phyloP scores from a whole-genome alignment of 208 protist species.

The Acanthamoeba healyi region DNA sequence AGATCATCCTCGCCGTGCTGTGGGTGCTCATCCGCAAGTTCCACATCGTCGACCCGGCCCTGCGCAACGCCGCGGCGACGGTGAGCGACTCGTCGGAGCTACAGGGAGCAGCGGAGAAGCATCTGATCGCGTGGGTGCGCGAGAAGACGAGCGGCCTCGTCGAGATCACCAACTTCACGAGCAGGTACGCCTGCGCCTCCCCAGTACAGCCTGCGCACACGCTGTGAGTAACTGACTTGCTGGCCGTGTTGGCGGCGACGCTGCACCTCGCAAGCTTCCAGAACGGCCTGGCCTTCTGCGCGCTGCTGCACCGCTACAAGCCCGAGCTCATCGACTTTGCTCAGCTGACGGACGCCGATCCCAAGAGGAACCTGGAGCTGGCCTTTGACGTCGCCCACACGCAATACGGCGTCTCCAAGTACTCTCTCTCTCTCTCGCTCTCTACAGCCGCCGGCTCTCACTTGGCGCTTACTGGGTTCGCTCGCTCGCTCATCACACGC shows the following conservation, averaged over 20 bases:
- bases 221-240: background rate
- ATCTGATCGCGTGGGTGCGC: constrained; percentile 33
- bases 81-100: constrained; percentile 41
- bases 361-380: constrained; percentile 45
- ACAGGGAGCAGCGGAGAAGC: constrained; percentile 34
- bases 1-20: constrained; percentile 9
- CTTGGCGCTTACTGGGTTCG: no score
- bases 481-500: background rate
- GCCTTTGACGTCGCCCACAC: constrained; percentile 32
- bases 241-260: no score
- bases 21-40: constrained; percentile 58
- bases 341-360: constrained; percentile 43
- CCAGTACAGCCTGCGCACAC: background rate
- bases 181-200: background rate
- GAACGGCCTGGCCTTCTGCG: constrained; percentile 47
- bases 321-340: constrained; percentile 38
- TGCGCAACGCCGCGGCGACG: background rate
- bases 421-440: background rate
- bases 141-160: constrained; percentile 13
- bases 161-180: constrained; percentile 58
- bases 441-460: background rate
- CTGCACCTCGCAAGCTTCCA: no score
- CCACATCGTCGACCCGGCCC: constrained; percentile 39
- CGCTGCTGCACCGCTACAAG: constrained; percentile 7
- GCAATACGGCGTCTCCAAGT: constrained; percentile 1